These are phyloP conservation scores for Gomphus bonarii DNA, from an alignment of 1,284 basidiomycete species.

Conservation along the genomic window DNA sequence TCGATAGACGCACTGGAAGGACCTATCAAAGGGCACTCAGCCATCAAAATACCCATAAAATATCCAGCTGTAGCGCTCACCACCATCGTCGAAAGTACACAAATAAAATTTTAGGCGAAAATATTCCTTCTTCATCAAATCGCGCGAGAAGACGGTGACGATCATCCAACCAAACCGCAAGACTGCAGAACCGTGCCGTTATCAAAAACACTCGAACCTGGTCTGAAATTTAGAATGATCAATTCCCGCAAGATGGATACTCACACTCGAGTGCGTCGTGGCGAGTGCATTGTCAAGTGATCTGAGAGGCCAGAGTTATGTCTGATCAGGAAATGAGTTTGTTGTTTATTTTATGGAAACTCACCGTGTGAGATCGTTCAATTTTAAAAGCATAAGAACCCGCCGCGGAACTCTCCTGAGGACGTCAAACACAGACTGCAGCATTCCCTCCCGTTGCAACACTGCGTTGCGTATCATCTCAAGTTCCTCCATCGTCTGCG, in stretches of 20 bases:
- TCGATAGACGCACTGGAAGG: conserved; percentile 43
- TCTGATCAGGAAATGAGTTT: neutral
- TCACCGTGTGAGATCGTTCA: conserved; percentile 74
- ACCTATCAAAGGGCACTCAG: conserved; percentile 30
- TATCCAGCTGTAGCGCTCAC: conserved; percentile 27
- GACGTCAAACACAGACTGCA: conserved; percentile 78
- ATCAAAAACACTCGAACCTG: conserved; percentile 84
- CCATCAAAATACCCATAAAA: conserved; percentile 10
- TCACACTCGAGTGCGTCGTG: conserved; percentile 65
- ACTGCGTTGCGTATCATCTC: conserved; percentile 76
- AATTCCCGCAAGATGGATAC: conserved; percentile 13
- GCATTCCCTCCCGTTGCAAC: conserved; percentile 67
- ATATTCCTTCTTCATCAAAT: conserved; percentile 39
- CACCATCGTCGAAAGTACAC: conserved; percentile 59
- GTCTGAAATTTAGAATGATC: neutral
- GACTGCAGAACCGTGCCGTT: conserved; percentile 83
- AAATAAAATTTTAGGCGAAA: conserved; percentile 38
- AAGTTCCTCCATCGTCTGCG: conserved; percentile 62
- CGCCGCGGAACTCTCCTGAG: conserved; percentile 72
- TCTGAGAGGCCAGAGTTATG: conserved; percentile 24
- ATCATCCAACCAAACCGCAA: conserved; percentile 80
- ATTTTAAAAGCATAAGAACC: conserved; percentile 82
- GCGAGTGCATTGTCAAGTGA: conserved; percentile 60
- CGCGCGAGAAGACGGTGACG: conserved; percentile 37
- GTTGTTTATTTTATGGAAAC: conserved; percentile 14